phyloP scores from a whole-genome alignment of 1,284 basidiomycete species.

The Heterobasidion parviporum region DNA sequence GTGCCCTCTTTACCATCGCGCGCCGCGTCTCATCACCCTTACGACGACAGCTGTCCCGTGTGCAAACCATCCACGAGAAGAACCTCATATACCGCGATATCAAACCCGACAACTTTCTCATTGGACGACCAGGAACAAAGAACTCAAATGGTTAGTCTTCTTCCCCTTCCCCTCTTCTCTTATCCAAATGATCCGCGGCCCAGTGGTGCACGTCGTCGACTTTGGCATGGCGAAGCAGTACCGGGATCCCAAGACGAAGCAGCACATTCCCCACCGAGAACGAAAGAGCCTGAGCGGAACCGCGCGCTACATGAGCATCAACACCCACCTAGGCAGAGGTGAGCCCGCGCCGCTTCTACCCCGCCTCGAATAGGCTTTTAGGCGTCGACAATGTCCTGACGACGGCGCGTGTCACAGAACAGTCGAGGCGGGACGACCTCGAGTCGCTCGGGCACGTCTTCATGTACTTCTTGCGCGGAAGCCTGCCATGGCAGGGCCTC shows the following conservation, averaged over 20 bases:
- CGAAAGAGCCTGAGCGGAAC: conserved; percentile 88
- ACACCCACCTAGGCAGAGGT: conserved; percentile 92
- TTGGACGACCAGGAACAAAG: conserved; percentile 87
- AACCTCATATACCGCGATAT: conserved; percentile 97
- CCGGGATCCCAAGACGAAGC: conserved; percentile 93
- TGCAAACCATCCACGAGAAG: conserved; percentile 95
- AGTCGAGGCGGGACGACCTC: conserved; percentile 90
- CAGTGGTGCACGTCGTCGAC: conserved; percentile 66
- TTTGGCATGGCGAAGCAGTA: conserved; percentile 99
- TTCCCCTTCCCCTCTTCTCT: background rate
- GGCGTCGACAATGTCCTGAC: background rate
- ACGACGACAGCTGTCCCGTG: conserved; percentile 62
- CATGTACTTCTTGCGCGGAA: conserved; percentile 94
- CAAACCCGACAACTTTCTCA: conserved; percentile 96
- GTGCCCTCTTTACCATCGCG: background rate
- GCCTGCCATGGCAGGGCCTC: conserved; percentile 92
- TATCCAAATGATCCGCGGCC: background rate
- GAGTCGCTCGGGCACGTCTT: conserved; percentile 96
- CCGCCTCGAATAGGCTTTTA: too few species aligned
- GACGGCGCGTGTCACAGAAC: conserved; percentile 46
- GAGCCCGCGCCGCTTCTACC: conserved; percentile 13
- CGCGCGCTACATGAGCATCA: conserved; percentile 96
- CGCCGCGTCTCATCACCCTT: background rate
- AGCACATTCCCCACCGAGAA: conserved; percentile 95
- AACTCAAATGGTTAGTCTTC: conserved; percentile 57